phyloP scores from a whole-genome alignment of 768 basidiomycete species.

The Phanerochaete carnosa region DNA sequence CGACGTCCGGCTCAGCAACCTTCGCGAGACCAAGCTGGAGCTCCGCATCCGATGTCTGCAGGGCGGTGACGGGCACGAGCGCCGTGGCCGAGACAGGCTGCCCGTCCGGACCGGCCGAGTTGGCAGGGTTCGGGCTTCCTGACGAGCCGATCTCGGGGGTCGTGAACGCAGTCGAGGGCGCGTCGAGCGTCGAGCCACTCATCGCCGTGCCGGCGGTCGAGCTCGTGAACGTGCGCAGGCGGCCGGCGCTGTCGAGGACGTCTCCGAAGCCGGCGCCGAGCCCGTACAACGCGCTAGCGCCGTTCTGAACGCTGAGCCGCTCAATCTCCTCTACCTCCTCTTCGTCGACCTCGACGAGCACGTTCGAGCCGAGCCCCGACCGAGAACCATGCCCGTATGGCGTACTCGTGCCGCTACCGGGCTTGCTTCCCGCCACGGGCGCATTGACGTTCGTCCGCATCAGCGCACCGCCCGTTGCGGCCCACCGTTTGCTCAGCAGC shows the following conservation, averaged over 20 bases:
- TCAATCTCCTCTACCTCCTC: slow-evolving; percentile 66
- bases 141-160: slow-evolving; percentile 53
- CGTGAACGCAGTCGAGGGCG: slow-evolving; percentile 53
- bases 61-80: slow-evolving; percentile 65
- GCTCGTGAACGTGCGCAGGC: slow-evolving; percentile 55
- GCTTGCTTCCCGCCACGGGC: slow-evolving; percentile 41
- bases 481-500: slow-evolving; percentile 73
- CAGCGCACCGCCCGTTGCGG: slow-evolving; percentile 54
- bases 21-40: slow-evolving; percentile 74
- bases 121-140: slow-evolving; percentile 24
- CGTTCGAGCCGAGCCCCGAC: slow-evolving; percentile 47
- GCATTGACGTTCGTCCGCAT: slow-evolving; percentile 60
- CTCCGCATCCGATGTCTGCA: slow-evolving; percentile 71
- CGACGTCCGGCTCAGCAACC: slow-evolving; percentile 79
- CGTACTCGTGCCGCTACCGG: slow-evolving; percentile 66
- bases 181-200: slow-evolving; percentile 34
- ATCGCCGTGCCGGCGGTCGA: slow-evolving; percentile 38
- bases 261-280: slow-evolving; percentile 41
- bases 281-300: slow-evolving; percentile 25
- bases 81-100: slow-evolving; percentile 51
- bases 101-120: slow-evolving; percentile 24
- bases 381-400: slow-evolving; percentile 52
- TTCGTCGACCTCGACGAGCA: slow-evolving; percentile 74
- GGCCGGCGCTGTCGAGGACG: slow-evolving; percentile 36
- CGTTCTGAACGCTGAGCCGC: slow-evolving; percentile 25